Evolutionary conservation across 2,329 filamentous ascomycete genomes (phyloP).

Genomic region (Ramularia collo-cygni): DNA sequence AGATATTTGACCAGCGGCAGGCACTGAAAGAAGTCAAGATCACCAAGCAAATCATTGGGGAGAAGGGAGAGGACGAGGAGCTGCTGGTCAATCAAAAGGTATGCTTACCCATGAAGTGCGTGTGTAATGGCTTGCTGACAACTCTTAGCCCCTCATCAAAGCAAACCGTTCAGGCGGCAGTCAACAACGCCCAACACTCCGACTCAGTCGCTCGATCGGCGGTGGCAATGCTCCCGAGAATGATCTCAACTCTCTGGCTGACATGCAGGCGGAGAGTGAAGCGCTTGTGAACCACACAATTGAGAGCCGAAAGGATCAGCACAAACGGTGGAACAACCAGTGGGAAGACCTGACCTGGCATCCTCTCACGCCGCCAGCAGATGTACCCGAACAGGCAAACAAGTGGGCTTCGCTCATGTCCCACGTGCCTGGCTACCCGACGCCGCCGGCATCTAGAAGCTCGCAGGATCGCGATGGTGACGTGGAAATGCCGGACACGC

Average conservation of each 20-base stretch:
- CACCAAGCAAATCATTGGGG: conserved; percentile 69
- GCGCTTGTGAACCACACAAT: conserved; percentile 75
- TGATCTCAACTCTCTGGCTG: conserved; percentile 69
- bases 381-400: conserved; percentile 34
- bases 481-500: conserved; percentile 31
- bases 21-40: conserved; percentile 83
- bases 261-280: conserved; percentile 73
- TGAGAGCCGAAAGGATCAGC: conserved; percentile 78
- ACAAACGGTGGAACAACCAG: conserved; percentile 84
- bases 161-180: conserved; percentile 48
- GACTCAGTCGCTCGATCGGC: conserved; percentile 44
- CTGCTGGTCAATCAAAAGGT: conserved; percentile 80
- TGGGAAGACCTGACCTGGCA: conserved; percentile 82
- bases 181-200: conserved; percentile 57
- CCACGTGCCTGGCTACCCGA: conserved; percentile 32
- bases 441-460: conserved; percentile 39
- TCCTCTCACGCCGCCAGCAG: conserved; percentile 71
- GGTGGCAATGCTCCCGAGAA: conserved; percentile 68
- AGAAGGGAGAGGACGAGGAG: conserved; percentile 89
- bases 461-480: conserved; percentile 33
- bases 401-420: conserved; percentile 26
- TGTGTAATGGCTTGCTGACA: conserved; percentile 16
- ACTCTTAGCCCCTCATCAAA: conserved; percentile 41
- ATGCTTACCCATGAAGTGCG: conserved; percentile 29
- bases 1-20: conserved; percentile 74